These are phyloP conservation scores for Fraxinus paxiana DNA, from an alignment of 305 asterid species.

Conservation along the genomic window DNA sequence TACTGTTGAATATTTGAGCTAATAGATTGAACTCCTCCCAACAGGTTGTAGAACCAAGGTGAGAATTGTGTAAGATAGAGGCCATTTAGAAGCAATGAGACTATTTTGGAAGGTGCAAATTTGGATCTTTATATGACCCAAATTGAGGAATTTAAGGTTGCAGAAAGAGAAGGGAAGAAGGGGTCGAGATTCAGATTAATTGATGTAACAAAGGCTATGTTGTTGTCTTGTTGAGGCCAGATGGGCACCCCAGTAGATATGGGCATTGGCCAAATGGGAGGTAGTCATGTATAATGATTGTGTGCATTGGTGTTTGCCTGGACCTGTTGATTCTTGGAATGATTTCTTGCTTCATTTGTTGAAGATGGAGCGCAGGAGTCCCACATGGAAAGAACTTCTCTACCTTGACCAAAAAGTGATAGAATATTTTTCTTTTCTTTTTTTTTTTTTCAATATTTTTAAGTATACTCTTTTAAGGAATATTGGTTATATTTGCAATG, in stretches of 20 bases:
- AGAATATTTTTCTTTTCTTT: background rate
- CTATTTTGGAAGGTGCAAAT: slow-evolving; percentile 36
- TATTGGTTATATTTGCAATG: background rate
- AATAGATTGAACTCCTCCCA: too few species aligned
- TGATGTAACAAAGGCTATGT: slow-evolving; percentile 62
- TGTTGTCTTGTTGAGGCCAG: slow-evolving; percentile 63
- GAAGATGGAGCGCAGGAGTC: slow-evolving; percentile 35
- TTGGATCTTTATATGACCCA: slow-evolving; percentile 53
- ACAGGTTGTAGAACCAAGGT: slow-evolving; percentile 59
- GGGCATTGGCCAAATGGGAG: slow-evolving; percentile 55
- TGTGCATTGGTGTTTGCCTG: slow-evolving; percentile 82
- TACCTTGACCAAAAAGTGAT: background rate
- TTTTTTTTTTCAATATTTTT: background rate
- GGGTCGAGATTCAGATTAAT: slow-evolving; percentile 38
- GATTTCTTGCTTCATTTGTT: slow-evolving; percentile 51
- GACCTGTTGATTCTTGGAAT: slow-evolving; percentile 71
- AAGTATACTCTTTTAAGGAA: background rate
- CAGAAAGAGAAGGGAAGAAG: slow-evolving; percentile 34
- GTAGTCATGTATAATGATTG: slow-evolving; percentile 52
- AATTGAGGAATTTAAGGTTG: slow-evolving; percentile 50
- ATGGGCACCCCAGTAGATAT: slow-evolving; percentile 71
- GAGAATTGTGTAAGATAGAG: slow-evolving; percentile 54
- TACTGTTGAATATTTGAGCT: too few species aligned
- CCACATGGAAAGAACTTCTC: slow-evolving; percentile 18
- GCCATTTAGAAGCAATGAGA: slow-evolving; percentile 54